Percentiles rank a stretch among this genome's conserved stretches.
Evolutionary conservation across 2,329 filamentous ascomycete species (phyloP).

Genomic region (Triangularia verruculosa): DNA sequence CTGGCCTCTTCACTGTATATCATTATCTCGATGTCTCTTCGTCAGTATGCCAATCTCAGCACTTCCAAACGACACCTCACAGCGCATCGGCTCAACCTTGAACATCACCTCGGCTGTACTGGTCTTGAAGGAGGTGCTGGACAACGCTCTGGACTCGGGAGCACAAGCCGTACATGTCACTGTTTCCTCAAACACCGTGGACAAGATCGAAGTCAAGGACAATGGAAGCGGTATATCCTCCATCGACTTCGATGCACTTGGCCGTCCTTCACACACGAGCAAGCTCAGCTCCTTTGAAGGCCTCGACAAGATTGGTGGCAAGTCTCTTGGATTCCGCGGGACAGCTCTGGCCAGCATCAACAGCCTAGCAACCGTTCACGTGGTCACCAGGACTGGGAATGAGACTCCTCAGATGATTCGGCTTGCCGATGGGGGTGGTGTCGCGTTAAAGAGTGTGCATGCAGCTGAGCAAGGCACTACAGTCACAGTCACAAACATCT

Average conservation of each 20-base stretch:
- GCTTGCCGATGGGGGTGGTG: conserved; percentile 43
- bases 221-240: conserved; percentile 69
- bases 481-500: conserved; percentile 58
- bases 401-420: conserved; percentile 46
- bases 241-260: conserved; percentile 60
- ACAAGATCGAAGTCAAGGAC: conserved; percentile 67
- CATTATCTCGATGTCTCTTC: not conserved
- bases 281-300: conserved; percentile 67
- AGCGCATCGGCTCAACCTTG: conserved; percentile 59
- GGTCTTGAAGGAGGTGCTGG: conserved; percentile 72
- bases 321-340: conserved; percentile 71
- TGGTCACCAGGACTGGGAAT: conserved; percentile 62
- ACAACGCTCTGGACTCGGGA: conserved; percentile 71
- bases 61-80: conserved; percentile 48
- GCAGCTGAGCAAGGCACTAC: conserved; percentile 61
- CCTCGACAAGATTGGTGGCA: conserved; percentile 52
- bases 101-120: conserved; percentile 57
- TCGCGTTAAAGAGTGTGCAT: conserved; percentile 34
- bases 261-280: conserved; percentile 69
- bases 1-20: not conserved
- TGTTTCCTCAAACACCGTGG: conserved; percentile 63
- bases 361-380: conserved; percentile 54
- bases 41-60: conserved; percentile 47
- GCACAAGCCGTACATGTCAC: conserved; percentile 64
- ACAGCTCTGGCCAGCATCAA: conserved; percentile 68